Base-by-base conservation (phyloP, 768 basidiomycete genomes). In the Lactarius indigo region DNA sequence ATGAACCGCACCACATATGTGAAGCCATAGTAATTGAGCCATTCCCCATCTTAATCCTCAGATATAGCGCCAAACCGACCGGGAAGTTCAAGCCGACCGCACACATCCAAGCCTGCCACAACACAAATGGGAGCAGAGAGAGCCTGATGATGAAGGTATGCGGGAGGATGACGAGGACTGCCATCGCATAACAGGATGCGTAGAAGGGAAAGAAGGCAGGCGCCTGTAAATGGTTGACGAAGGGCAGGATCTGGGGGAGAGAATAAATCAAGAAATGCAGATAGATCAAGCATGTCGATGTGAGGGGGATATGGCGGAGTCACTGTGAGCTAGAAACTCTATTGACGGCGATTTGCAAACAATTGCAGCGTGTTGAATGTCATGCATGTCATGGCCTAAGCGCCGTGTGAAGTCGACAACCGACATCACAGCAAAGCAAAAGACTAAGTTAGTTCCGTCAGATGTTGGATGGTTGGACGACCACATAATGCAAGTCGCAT, bases 131-230 rank as follows among this genome's bases (percentile, higher is more conserved):
- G 4, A 67, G 15, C 3, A 69, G 41, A n/a, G 59, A 61, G 7
- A 67, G 44, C 4, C 28, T 33, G 2, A 67, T 13, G 9, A 61
- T 10, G 42, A 23, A 42, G 0, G 69, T 69, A 39, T 64, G 33
- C 35, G 60, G 62, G 39, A 69, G 62, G n/a, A 67, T 42, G 26
- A 55, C 65, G 58, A 69, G 66, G 18, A 69, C 52, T 7, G 66
- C 65, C 12, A 63, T 20, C 23, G n/a, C 17, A 57, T 64, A 64
- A 31, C 52, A 52, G 59, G 33, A 54, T 6, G 20, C 20, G 37
- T 42, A 64, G 5, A 68, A 28, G 20, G 66, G 63, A 9, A 42
- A 33, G 33, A 65, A 30, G 15, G 62, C 68, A n/a, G 5, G 60
- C 18, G 1, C 33, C 20, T 3, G 68, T 69, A 15, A 59, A 30